Evolutionary conservation across 305 asterid genomes (phyloP).

Genomic region (Striga hermonthica): DNA sequence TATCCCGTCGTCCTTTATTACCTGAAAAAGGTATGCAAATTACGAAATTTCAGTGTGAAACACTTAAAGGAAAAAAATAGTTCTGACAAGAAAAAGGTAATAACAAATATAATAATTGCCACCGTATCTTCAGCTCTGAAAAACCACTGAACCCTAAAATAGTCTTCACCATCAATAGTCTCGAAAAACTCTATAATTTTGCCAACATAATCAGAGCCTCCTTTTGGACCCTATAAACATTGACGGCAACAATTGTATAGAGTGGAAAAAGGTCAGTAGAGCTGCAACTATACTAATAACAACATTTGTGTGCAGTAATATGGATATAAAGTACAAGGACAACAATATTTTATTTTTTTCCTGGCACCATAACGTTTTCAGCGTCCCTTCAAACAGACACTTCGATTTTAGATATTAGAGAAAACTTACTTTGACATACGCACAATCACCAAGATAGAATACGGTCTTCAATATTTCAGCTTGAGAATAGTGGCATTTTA

Average conservation of each 20-base stretch:
- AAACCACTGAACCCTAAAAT: constrained; percentile 82
- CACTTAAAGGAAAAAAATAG: constrained; percentile 1
- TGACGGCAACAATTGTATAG: constrained; percentile 22
- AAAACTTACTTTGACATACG: constrained; percentile 53
- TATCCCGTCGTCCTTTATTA: constrained; percentile 42
- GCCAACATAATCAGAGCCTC: constrained; percentile 62
- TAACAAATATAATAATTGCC: constrained; percentile 23
- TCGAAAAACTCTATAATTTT: constrained; percentile 73
- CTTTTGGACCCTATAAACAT: constrained; percentile 49
- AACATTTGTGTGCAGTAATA: background rate
- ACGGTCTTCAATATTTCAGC: constrained; percentile 48
- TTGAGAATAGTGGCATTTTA: constrained; percentile 65
- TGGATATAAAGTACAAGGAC: background rate
- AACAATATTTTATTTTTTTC: no score
- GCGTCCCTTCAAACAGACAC: background rate
- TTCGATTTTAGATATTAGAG: background rate
- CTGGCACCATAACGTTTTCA: no score
- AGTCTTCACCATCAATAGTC: constrained; percentile 64
- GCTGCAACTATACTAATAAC: constrained; percentile 6
- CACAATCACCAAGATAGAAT: constrained; percentile 75
- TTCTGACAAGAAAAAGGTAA: constrained; percentile 19
- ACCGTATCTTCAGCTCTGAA: constrained; percentile 83
- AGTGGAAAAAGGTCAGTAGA: constrained; percentile 26
- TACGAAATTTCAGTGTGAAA: constrained; percentile 6
- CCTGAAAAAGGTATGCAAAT: constrained; percentile 34